Evolutionary conservation across 768 basidiomycete species (phyloP), one percentile per base, ranked within the genome.

Genomic region (Neoboletus magnificus): DNA sequence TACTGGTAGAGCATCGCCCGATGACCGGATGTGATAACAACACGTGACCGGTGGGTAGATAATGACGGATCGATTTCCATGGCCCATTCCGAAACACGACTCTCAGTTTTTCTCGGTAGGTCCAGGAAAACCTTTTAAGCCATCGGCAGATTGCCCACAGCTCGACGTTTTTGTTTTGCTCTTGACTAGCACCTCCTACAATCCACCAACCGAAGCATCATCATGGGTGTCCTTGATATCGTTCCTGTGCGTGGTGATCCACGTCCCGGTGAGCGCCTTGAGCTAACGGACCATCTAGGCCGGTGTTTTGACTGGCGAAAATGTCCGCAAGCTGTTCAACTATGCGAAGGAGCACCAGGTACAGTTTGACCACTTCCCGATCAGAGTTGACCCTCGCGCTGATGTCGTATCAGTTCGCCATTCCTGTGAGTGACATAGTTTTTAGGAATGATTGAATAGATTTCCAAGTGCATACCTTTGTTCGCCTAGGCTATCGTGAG

Each of bases 251-350:
- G 88, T 77, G 15, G 10, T n/a, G 30, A 42, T 42, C 15, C 36
- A 8, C 25, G 32, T 41, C n/a, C 4, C 10, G 22, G 44, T 8
- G 36, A 10, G 13, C 22, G 45, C 33, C 20, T 33, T 22, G 52
- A 63, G 58, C 44, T 54, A 29, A 57, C 42, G 45, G 4, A 37
- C 50, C 18, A 42, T 55, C 49, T 48, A 96, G 94, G 80, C 93
- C 72, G 96, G 96, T 61, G 96, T 99, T 58, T 76, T 99, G 71
- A 95, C 93, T 57, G 96, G 96, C 73, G 90, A 95, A 63, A 84
- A 98, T 71, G 90, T 93, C 65, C 86, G 93, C 75, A 95, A 94
- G 74, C 76, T 99, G 69, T 96, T 98, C 71, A 86, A 96, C 64
- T 97, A 96, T 72, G 96, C 95, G 43, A 89, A 88, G 66, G 83